Evolutionary conservation across 1,139 yeast species (phyloP).

Genomic region (Kodamaea anthophila): DNA sequence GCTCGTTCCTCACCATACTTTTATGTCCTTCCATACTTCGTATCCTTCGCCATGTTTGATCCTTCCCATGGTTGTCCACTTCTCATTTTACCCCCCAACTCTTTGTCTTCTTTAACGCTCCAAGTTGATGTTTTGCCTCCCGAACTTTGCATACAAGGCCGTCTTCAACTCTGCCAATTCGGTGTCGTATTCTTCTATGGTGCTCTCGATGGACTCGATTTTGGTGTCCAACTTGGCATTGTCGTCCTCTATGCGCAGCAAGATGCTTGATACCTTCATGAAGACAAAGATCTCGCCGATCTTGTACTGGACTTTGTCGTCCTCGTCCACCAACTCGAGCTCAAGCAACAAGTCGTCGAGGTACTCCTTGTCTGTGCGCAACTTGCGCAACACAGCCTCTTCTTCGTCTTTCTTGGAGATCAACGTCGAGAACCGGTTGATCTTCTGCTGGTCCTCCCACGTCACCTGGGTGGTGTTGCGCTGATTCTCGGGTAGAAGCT

Average conservation of each 20-base stretch:
- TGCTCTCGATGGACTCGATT: constrained; percentile 40
- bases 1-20: too few relatives aligned
- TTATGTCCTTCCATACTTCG: too few relatives aligned
- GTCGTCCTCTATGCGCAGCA: constrained; percentile 60
- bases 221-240: constrained; percentile 44
- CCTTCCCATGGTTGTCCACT: too few relatives aligned
- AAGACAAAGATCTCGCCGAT: constrained; percentile 75
- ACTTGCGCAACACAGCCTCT: constrained; percentile 42
- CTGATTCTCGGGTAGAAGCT: constrained; percentile 60
- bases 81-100: too few relatives aligned
- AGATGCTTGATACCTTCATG: constrained; percentile 58
- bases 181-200: constrained; percentile 47
- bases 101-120: constrained; percentile 59
- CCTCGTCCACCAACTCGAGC: constrained; percentile 79
- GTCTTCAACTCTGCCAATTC: constrained; percentile 59
- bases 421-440: constrained; percentile 81
- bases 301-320: constrained; percentile 59
- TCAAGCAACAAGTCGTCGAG: constrained; percentile 83
- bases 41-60: too few relatives aligned
- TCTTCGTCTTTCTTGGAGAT: constrained; percentile 62
- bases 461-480: constrained; percentile 68
- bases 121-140: constrained; percentile 70
- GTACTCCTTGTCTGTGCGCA: constrained; percentile 73
- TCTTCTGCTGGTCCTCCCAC: constrained; percentile 84
- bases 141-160: constrained; percentile 81